A percentile compares a stretch with the other conserved stretches of the same genome.
phyloP scores from a whole-genome alignment of 106 monocot species.

The Triglochin maritima region DNA sequence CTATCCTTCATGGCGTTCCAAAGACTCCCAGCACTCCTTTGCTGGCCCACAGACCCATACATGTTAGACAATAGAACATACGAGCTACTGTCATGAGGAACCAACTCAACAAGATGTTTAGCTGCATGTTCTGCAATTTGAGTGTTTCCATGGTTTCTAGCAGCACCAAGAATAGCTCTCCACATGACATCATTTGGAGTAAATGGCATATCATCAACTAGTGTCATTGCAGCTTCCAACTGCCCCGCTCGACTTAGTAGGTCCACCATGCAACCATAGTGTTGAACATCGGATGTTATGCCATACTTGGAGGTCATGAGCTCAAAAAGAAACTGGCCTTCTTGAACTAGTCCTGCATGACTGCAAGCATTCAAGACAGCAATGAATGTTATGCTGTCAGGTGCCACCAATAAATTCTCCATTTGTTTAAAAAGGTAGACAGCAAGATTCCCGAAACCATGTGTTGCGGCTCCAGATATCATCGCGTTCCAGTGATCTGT shows the following conservation, averaged over 20 bases:
- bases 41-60: constrained; percentile 29
- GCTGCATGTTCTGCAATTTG: constrained; percentile 35
- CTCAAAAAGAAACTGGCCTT: constrained; percentile 1
- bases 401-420: constrained; percentile 3
- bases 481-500: constrained; percentile 25
- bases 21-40: constrained; percentile 31
- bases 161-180: constrained; percentile 56
- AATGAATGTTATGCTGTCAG: constrained; percentile 4
- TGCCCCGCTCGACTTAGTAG: constrained; percentile 10
- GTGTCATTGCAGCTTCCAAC: constrained; percentile 14
- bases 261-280: constrained; percentile 18
- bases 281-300: constrained; percentile 1
- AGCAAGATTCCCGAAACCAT: constrained; percentile 31
- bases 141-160: constrained; percentile 27
- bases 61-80: constrained; percentile 55
- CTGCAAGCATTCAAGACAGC: constrained; percentile 5
- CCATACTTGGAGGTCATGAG: background rate
- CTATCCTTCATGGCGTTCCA: constrained; percentile 38
- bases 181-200: constrained; percentile 22
- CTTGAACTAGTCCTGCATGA: constrained; percentile 4
- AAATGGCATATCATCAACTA: constrained; percentile 27
- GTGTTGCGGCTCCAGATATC: constrained; percentile 37
- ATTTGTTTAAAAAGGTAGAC: constrained; percentile 35
- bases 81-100: constrained; percentile 13
- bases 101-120: constrained; percentile 23